Base-by-base conservation (phyloP, 192 early-diverging fungal genomes). In the Obelidium mucronatum region DNA sequence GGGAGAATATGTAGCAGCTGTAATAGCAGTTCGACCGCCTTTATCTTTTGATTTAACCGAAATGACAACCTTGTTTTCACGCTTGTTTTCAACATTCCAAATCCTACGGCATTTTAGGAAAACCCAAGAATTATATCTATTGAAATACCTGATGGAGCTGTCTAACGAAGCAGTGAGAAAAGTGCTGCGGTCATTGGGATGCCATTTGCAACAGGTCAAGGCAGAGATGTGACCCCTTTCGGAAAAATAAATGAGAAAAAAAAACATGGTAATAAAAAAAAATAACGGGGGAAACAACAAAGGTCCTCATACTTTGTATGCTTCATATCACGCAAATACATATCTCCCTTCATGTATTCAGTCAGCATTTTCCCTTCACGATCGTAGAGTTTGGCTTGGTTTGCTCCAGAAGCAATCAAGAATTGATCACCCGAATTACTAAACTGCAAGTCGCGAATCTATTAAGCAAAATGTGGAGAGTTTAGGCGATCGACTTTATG, bases 281-380 rank as follows among this genome's bases (percentile, higher is more conserved):
- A 15, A 48, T 19, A 48, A 70, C 63, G 39, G 67, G 36, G 30
- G 65, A 62, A 36, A 1, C 13, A 15, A 36, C 36, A n/a, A 33
- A 53, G 39, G 8, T 17, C 26, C 8, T 64, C 82, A 58, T 73
- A 89, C 72, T 79, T 88, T 40, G 94, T 95, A 40, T 93, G 78
- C 22, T 95, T 86, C 82, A 94, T 84, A 76, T 98, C 97, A 13
- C 92, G 85, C 40, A 98, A 90, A 76, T 98, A 98, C 69, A 93
- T 93, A 78, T 98, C 97, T 34, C 97, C 97, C 71, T 96, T 96
- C 66, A 88, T 83, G 61, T 88, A 95, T 72, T 95, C 93, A 13
- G 74, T 80, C 44, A 95, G 69, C 42, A 88, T 79, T n/a, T 85
- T 62, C 0, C 97, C 97, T 77, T 94, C 92, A 2, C 90, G 87